Evolutionary conservation across 768 basidiomycete genomes (phyloP).

Genomic region (Russula abietina): DNA sequence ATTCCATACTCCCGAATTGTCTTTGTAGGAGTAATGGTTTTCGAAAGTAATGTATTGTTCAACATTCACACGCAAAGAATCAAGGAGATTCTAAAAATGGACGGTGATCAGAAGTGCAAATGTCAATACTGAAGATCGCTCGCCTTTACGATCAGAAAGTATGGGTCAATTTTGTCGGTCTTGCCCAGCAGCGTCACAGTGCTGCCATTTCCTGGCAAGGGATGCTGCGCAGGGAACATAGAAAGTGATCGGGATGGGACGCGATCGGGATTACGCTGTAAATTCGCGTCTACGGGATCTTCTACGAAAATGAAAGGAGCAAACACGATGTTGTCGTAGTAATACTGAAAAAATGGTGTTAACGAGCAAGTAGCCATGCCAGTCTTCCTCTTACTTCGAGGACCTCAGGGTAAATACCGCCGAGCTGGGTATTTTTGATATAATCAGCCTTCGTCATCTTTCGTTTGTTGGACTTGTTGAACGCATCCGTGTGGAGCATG

Average conservation of each 20-base stretch:
- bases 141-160: conserved; percentile 82
- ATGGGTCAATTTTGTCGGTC: conserved; percentile 77
- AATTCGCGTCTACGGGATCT: conserved; percentile 70
- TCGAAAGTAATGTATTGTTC: conserved; percentile 49
- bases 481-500: conserved; percentile 97
- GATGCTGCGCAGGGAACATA: conserved; percentile 30
- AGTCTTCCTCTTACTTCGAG: conserved; percentile 60
- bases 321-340: conserved; percentile 94
- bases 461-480: conserved; percentile 94
- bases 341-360: conserved; percentile 49
- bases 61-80: conserved; percentile 63
- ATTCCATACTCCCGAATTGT: conserved; percentile 60
- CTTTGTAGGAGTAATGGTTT: conserved; percentile 65
- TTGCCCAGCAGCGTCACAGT: conserved; percentile 45
- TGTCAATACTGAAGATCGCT: conserved; percentile 26
- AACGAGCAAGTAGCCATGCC: not conserved
- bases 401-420: conserved; percentile 75
- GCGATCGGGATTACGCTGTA: conserved; percentile 45
- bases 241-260: conserved; percentile 36
- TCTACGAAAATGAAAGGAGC: conserved; percentile 97
- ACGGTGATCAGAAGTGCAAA: conserved; percentile 5
- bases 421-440: conserved; percentile 83
- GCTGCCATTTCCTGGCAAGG: conserved; percentile 28
- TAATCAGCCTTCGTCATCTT: conserved; percentile 98
- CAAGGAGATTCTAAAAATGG: conserved; percentile 52